Conservation (phyloP, 345 rosid genomes). For the Camelina laxa region DNA sequence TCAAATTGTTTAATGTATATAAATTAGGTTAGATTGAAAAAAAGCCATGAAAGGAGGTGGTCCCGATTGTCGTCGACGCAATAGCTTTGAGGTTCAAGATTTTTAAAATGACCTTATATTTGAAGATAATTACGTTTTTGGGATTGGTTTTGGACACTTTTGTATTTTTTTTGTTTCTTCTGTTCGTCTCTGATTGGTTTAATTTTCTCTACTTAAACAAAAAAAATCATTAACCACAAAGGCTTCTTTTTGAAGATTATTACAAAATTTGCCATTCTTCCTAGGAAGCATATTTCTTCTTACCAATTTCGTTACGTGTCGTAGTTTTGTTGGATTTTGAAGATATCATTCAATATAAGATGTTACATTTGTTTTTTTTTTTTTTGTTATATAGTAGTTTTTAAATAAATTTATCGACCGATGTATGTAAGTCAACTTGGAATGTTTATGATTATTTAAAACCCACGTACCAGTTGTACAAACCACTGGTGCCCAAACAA, state of each 20-base stretch:
- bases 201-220: conserved; percentile 12
- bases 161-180: conserved; percentile 30
- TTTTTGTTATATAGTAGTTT: background rate
- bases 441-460: conserved; percentile 36
- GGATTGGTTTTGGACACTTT: conserved; percentile 41
- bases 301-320: conserved; percentile 33
- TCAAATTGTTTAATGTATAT: conserved; percentile 20
- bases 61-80: conserved; percentile 19
- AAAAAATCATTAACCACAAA: background rate
- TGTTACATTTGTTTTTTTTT: conserved; percentile 17
- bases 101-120: conserved; percentile 11
- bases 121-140: conserved; percentile 39
- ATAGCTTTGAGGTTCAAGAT: conserved; percentile 23
- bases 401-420: background rate
- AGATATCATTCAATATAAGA: conserved; percentile 37
- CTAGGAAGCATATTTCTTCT: conserved; percentile 34
- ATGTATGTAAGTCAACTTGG: conserved; percentile 39
- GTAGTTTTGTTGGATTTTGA: conserved; percentile 10
- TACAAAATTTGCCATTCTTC: conserved; percentile 29
- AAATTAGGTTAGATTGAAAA: conserved; percentile 35
- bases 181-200: conserved; percentile 33
- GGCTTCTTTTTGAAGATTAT: conserved; percentile 31
- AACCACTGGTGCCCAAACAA: conserved; percentile 28
- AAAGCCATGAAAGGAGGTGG: conserved; percentile 8
- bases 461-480: conserved; percentile 36